Conservation (phyloP, 345 rosid genomes). For the Eucalyptus rudis region DNA sequence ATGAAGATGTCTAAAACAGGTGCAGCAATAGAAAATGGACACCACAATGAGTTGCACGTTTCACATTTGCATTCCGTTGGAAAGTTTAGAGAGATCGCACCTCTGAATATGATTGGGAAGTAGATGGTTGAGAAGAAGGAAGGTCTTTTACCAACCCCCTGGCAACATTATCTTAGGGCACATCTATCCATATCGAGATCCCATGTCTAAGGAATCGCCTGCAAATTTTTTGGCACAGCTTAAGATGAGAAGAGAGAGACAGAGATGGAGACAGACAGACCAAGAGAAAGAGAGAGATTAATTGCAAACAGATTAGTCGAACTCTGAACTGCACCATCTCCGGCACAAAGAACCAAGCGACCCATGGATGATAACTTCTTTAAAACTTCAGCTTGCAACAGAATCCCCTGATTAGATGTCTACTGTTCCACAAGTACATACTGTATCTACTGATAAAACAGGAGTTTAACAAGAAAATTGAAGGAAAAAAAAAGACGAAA, state of each 20-base stretch:
- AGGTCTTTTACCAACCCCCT: constrained; percentile 3
- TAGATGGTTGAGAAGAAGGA: not conserved
- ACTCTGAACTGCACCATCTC: constrained; percentile 80
- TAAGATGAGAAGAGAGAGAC: not conserved
- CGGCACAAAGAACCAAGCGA: constrained; percentile 34
- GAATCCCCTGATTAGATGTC: no score
- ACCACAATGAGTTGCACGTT: not conserved
- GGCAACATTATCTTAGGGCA: constrained; percentile 58
- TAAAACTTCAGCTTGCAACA: no score
- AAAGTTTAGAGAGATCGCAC: not conserved
- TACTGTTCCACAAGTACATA: no score
- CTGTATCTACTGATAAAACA: no score
- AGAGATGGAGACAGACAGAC: not conserved
- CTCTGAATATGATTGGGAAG: not conserved
- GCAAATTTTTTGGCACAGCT: not conserved
- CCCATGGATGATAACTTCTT: no score
- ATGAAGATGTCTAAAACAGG: not conserved
- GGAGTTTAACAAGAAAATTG: no score
- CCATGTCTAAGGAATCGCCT: constrained; percentile 85
- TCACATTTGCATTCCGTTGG: not conserved
- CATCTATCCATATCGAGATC: constrained; percentile 78
- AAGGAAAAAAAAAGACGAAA: no score
- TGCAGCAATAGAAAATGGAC: not conserved
- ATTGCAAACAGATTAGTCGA: constrained; percentile 57
- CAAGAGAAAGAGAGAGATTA: not conserved